These are phyloP conservation scores for Penicillium ucsense DNA, from an alignment of 495 filamentous ascomycete genomes.

Conservation along the genomic window DNA sequence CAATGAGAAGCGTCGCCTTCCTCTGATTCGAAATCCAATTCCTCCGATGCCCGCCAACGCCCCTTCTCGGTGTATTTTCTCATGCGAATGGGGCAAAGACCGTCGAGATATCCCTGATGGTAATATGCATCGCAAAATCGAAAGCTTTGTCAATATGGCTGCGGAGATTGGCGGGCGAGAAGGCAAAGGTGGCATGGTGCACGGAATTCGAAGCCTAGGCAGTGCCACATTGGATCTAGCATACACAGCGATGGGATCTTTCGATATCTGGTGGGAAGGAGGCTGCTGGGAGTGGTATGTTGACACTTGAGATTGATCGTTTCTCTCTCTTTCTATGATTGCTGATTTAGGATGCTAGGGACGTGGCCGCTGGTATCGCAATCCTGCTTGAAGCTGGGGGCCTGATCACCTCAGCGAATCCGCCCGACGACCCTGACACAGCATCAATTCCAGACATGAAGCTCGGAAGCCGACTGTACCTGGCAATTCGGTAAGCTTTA, in stretches of 20 bases:
- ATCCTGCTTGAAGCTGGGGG: constrained; percentile 52
- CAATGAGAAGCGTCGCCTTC: constrained; percentile 49
- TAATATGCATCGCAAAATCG: constrained; percentile 56
- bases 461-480: constrained; percentile 54
- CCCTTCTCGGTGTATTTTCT: constrained; percentile 55
- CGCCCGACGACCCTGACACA: constrained; percentile 43
- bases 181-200: constrained; percentile 57
- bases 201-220: constrained; percentile 50
- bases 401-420: constrained; percentile 56
- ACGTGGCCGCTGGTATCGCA: constrained; percentile 48
- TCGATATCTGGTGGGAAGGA: constrained; percentile 52
- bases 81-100: constrained; percentile 67
- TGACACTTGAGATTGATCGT: not conserved
- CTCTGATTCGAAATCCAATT: constrained; percentile 46
- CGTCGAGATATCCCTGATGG: constrained; percentile 49
- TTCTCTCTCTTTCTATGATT: not conserved
- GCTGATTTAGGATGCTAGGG: constrained; percentile 19
- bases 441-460: constrained; percentile 46
- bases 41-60: constrained; percentile 52
- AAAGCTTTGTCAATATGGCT: constrained; percentile 63
- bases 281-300: constrained; percentile 50
- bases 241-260: constrained; percentile 47
- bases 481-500: constrained; percentile 46
- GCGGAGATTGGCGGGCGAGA: constrained; percentile 46
- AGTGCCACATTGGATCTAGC: constrained; percentile 48